Evolutionary conservation across 2,329 filamentous ascomycete genomes (phyloP).

Genomic region (Alternaria alternata): DNA sequence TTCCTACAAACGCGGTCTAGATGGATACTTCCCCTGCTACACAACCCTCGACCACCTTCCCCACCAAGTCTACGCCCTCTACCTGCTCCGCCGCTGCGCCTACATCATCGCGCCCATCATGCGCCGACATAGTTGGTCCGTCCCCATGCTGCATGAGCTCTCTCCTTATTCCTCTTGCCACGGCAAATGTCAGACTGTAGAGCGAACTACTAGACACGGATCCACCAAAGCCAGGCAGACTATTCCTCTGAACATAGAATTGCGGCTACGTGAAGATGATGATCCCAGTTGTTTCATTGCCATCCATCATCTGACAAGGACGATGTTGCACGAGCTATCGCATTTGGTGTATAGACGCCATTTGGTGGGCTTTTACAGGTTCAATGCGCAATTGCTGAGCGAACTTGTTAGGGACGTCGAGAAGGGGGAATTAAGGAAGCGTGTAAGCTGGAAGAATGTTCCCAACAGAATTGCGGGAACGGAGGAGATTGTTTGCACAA

Average conservation of each 20-base stretch:
- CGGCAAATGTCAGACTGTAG: background rate
- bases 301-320: background rate
- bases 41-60: background rate
- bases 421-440: background rate
- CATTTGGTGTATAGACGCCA: constrained; percentile 6
- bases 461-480: background rate
- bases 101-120: constrained; percentile 9
- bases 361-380: background rate
- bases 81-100: constrained; percentile 6
- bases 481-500: background rate
- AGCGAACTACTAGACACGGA: background rate
- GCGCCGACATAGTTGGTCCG: constrained; percentile 6
- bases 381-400: background rate
- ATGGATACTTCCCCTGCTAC: background rate
- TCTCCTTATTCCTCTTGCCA: background rate
- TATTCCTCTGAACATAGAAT: background rate
- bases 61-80: background rate
- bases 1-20: background rate
- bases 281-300: background rate
- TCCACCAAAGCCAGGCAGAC: background rate
- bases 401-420: background rate
- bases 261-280: background rate
- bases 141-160: constrained; percentile 6
- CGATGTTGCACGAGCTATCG: constrained; percentile 13
- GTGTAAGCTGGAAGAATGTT: background rate